Base-by-base conservation (phyloP, 2,329 filamentous ascomycete genomes). In the Xylariaceae sp. region DNA sequence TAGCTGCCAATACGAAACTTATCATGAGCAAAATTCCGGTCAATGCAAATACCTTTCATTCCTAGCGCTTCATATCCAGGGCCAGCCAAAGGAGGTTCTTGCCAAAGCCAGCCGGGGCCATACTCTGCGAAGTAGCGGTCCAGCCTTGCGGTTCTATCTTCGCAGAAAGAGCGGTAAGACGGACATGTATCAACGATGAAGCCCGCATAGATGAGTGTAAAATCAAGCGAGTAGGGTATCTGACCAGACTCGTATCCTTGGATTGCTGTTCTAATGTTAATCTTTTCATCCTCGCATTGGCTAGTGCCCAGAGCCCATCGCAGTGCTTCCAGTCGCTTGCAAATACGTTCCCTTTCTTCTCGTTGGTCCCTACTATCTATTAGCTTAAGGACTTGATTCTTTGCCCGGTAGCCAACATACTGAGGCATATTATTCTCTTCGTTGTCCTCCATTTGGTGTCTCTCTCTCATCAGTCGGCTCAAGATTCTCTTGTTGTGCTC, bases 31-130 rank as follows among this genome's bases (percentile, higher is more conserved):
- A 0, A 3, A 1, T 27, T 6, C 20, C 63, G 59, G 0, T 63
- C 50, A 6, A 73, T 63, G 21, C 67, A 67, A 11, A 67, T 40
- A 15, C 67, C 67, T 40, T 69, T 72, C 46, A 68, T 72, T 16
- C 68, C 72, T 6, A 68, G 32, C 15, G 58, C 50, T 1, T 43
- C 58, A 2, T 23, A 60, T 13, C 40, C 42, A 20, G 57, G 35
- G 10, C 64, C 63, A 18, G 68, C 58, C 2, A 79, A 64, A 0
- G 77, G 76, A 3, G 73, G 70, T 53, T 79, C 76, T 47, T 74
- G 75, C 76, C 76, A 80, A 10, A 79, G 67, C 72, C 74, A 78
- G 7, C 75, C 75, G 1, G 67, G 61, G 2, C 76, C 76, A 56
- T 75, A 55, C 9, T 57, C 36, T 3, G 58, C 63, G 29, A 42